phyloP scores from a whole-genome alignment of 441 rosid genomes.

The Jatropha multifida region DNA sequence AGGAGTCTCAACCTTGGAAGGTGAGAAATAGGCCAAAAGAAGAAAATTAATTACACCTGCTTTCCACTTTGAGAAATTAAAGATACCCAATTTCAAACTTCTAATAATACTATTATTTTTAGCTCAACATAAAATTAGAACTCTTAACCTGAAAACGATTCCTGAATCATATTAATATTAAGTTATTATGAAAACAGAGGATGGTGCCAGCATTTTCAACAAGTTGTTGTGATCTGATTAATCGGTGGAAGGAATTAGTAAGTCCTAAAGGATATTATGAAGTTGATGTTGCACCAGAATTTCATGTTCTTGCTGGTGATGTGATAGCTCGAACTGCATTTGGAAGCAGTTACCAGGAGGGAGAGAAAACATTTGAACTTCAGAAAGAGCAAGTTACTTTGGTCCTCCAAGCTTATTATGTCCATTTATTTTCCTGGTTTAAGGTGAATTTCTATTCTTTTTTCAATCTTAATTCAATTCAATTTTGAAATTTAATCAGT shows the following conservation, averaged over 20 bases:
- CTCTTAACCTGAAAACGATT: no score
- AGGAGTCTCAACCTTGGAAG: constrained; percentile 33
- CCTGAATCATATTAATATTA: no score
- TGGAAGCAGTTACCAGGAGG: constrained; percentile 35
- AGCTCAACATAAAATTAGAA: no score
- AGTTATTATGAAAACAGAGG: constrained; percentile 7
- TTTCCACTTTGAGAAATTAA: constrained; percentile 30
- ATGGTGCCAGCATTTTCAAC: constrained; percentile 27
- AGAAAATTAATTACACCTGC: constrained; percentile 29
- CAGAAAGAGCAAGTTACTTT: constrained; percentile 23
- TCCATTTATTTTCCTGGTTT: constrained; percentile 26
- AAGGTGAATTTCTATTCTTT: constrained; percentile 10
- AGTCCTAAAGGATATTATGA: constrained; percentile 17
- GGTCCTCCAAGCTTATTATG: constrained; percentile 17
- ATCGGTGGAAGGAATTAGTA: constrained; percentile 14
- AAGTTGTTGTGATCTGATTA: constrained; percentile 22
- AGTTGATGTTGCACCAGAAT: constrained; percentile 20
- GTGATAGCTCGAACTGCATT: constrained; percentile 36
- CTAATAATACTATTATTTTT: no score
- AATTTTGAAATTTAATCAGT: neutral
- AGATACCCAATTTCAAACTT: constrained; percentile 10
- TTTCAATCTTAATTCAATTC: no score
- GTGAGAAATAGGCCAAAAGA: constrained; percentile 28
- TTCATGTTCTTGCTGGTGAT: constrained; percentile 25
- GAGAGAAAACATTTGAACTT: constrained; percentile 29